Base-by-base conservation (phyloP, 2,329 filamentous ascomycete genomes). In the Pseudogymnoascus sp. region DNA sequence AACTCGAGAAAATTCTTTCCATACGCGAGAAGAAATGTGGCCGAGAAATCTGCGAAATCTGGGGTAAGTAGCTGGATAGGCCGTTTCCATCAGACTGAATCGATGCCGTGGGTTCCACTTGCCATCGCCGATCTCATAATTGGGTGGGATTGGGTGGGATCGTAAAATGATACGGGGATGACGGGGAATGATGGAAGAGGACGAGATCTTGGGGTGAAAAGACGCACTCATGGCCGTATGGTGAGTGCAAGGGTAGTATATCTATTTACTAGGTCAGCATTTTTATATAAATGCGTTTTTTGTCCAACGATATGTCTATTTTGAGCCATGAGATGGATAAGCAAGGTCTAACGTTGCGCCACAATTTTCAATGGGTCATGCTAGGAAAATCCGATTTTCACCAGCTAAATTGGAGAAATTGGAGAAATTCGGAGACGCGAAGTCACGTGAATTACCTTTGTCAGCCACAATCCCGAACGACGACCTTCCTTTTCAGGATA, bases 361-460 rank as follows among this genome's bases (percentile, higher is more conserved):
- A 50, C 44, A 50, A 50, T 28, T 53, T 53, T 53, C 14, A 3
- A 53, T 53, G 23, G 47, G 47, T 25, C 47, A 25, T 31, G 47
- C 47, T 53, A 53, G 47, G 25, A 53, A 53, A 53, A 18, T 16
- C 44, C 47, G 47, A 53, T 53, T 53, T 53, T 53, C 47, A 53
- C 47, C 25, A 53, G 47, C 25, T 4, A 53, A 53, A 53, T 53
- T 53, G 47, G 47, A 53, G 47, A 53, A 53, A 53, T 53, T 53
- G 47, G 47, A 53, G 47, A 33, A 53, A 53, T 31, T 53, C 16
- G 47, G 47, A 53, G 47, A 53, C 4, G 25, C 5, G 1, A 12
- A 4, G 4, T 53, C 47, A 53, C 47, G 47, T 53, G 47, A 31
- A 4, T 0, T 1, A 4, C n/a, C n/a, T 31, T 31, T 53, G n/a